Conservation (phyloP, 768 basidiomycete species). For the Leccinum uliginosum region DNA sequence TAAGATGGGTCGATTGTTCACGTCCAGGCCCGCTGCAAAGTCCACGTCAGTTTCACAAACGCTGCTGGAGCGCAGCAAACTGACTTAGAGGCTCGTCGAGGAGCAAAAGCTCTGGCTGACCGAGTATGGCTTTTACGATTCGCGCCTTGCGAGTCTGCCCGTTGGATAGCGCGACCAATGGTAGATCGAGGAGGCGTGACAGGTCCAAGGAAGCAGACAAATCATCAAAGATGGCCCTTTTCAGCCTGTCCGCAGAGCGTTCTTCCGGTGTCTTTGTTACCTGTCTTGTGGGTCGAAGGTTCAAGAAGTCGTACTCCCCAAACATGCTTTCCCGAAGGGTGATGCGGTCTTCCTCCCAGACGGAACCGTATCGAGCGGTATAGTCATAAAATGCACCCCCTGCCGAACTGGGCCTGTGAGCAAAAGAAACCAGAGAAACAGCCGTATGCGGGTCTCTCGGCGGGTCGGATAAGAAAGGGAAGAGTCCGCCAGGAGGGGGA, state of each 20-base stretch:
- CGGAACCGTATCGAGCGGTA: constrained; percentile 86
- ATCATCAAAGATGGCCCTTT: constrained; percentile 42
- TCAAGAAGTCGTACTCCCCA: constrained; percentile 42
- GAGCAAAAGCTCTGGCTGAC: constrained; percentile 66
- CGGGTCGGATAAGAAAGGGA: constrained; percentile 58
- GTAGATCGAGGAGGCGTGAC: constrained; percentile 66
- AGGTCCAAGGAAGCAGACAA: constrained; percentile 59
- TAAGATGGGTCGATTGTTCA: constrained; percentile 51
- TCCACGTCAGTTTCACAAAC: not conserved
- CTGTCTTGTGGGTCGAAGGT: constrained; percentile 20
- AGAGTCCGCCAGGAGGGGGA: constrained; percentile 64
- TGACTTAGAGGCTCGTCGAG: constrained; percentile 91
- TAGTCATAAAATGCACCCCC: constrained; percentile 87
- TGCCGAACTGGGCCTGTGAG: constrained; percentile 50
- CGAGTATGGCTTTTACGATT: constrained; percentile 72
- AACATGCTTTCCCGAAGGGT: constrained; percentile 74
- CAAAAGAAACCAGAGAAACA: constrained; percentile 62
- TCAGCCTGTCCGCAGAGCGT: constrained; percentile 23
- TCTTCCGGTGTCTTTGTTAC: constrained; percentile 21
- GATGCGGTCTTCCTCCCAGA: constrained; percentile 77
- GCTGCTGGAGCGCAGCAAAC: constrained; percentile 16
- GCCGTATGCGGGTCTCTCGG: constrained; percentile 44
- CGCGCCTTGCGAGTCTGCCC: constrained; percentile 88
- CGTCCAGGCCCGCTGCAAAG: constrained; percentile 73
- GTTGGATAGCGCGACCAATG: constrained; percentile 81